Conservation (phyloP, 2,329 filamentous ascomycete species). For the Colletotrichum orbiculare region DNA sequence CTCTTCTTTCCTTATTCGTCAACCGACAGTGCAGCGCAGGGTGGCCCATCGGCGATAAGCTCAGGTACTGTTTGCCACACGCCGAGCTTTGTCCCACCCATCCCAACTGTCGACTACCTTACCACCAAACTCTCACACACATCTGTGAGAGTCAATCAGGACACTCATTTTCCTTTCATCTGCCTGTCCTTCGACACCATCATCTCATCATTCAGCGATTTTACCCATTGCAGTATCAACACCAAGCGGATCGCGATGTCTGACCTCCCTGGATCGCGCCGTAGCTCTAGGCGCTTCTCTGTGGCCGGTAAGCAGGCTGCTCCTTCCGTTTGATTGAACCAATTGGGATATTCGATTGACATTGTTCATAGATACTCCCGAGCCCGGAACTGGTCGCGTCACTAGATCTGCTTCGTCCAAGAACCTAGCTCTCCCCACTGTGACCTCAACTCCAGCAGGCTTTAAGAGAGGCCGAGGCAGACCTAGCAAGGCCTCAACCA, state of each 20-base stretch:
- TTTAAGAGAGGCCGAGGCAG: conserved; percentile 44
- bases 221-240: neutral
- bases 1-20: neutral
- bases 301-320: too few species aligned
- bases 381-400: conserved; percentile 7
- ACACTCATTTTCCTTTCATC: neutral
- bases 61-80: conserved; percentile 31
- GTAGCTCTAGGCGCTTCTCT: too few species aligned
- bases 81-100: conserved; percentile 33
- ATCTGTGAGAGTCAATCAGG: conserved; percentile 6
- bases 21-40: neutral
- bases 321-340: too few species aligned
- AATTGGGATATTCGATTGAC: neutral
- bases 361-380: conserved; percentile 13
- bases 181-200: too few species aligned
- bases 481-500: conserved; percentile 41
- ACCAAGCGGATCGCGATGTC: neutral
- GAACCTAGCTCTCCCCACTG: conserved; percentile 22
- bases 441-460: conserved; percentile 16
- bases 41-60: conserved; percentile 26
- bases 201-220: too few species aligned
- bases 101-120: conserved; percentile 23
- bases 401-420: conserved; percentile 36
- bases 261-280: too few species aligned
- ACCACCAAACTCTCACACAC: conserved; percentile 18